Conservation (phyloP, 805 yeast species). For the Sugiyamaella lignohabitans region DNA sequence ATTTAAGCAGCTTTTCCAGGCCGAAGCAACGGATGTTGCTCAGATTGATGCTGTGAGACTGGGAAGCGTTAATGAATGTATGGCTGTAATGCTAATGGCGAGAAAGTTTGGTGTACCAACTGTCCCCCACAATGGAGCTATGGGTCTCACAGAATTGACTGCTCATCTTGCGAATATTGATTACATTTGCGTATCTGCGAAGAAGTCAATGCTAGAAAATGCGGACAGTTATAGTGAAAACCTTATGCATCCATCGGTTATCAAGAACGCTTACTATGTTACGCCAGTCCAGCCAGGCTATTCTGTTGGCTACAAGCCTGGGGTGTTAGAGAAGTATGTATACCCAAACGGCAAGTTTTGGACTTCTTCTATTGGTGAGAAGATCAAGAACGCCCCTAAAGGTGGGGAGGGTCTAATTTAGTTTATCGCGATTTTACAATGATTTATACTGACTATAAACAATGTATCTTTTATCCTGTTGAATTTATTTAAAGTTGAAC, state of each 20-base stretch:
- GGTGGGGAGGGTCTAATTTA: neutral
- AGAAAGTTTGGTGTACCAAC: conserved; percentile 30
- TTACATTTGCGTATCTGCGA: conserved; percentile 28
- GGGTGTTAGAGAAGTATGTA: conserved; percentile 23
- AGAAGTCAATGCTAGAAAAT: conserved; percentile 28
- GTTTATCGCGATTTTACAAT: neutral
- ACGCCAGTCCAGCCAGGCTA: conserved; percentile 32
- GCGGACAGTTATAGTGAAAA: conserved; percentile 29
- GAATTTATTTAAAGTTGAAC: too few relatives aligned
- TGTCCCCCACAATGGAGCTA: conserved; percentile 33
- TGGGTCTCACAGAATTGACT: conserved; percentile 34
- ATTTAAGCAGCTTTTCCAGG: conserved; percentile 29
- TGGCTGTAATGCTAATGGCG: conserved; percentile 31
- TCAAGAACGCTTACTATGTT: conserved; percentile 27
- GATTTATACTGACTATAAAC: neutral
- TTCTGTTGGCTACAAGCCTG: conserved; percentile 27
- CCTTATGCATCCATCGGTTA: conserved; percentile 26
- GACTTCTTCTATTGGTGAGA: conserved; percentile 23
- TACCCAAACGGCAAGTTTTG: conserved; percentile 32
- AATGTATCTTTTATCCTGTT: too few relatives aligned
- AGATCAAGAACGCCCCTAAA: neutral
- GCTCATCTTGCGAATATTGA: conserved; percentile 31
- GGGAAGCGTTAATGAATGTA: conserved; percentile 32
- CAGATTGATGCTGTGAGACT: conserved; percentile 32
- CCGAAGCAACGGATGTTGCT: conserved; percentile 29